phyloP scores from a whole-genome alignment of 164 flowering plant genomes.

The Kingdonia uniflora region DNA sequence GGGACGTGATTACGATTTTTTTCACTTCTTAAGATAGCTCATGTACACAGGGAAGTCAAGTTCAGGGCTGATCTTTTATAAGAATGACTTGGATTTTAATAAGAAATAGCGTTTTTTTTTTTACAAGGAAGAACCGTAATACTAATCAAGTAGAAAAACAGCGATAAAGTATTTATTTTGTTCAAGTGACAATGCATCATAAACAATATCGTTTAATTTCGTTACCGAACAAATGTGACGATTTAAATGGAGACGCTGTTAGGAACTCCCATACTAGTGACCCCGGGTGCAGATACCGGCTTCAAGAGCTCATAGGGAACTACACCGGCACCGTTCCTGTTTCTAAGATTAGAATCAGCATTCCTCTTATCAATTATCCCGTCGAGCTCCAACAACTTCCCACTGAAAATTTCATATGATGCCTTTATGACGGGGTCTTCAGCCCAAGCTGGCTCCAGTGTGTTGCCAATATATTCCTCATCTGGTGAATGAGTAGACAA shows the following conservation, averaged over 20 bases:
- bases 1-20: too few species aligned
- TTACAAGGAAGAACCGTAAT: too few species aligned
- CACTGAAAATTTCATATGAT: constrained; percentile 20
- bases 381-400: constrained; percentile 24
- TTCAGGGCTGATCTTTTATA: too few species aligned
- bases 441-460: constrained; percentile 21
- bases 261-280: constrained; percentile 17
- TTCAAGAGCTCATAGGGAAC: constrained; percentile 33
- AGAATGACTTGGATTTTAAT: too few species aligned
- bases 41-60: too few species aligned
- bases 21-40: too few species aligned
- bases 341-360: constrained; percentile 14
- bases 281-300: constrained; percentile 26
- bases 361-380: constrained; percentile 30
- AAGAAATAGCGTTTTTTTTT: too few species aligned
- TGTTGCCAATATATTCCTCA: constrained; percentile 30
- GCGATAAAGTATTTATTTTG: too few species aligned
- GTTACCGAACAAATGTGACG: too few species aligned
- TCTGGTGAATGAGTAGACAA: constrained; percentile 32
- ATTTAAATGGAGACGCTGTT: constrained; percentile 13
- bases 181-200: too few species aligned
- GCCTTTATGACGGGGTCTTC: constrained; percentile 14
- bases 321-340: constrained; percentile 31
- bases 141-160: too few species aligned
- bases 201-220: too few species aligned